phyloP scores from a whole-genome alignment of 2,329 filamentous ascomycete species.

The Plectosphaerella plurivora region DNA sequence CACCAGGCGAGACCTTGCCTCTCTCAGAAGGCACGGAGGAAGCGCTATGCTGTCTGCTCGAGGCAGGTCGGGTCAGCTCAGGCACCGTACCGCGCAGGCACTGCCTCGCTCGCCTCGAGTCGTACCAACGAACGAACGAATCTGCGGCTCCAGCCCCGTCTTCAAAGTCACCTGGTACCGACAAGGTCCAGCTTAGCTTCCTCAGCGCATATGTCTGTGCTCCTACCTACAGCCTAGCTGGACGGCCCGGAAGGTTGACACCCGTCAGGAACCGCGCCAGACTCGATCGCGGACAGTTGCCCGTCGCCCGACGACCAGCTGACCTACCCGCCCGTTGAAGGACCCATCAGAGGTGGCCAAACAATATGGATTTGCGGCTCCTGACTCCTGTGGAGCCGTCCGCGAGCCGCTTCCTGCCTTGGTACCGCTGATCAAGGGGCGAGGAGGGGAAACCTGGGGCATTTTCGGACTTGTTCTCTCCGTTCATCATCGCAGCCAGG shows the following conservation, averaged over 20 bases:
- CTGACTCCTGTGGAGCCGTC: background rate
- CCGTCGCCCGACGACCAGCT: background rate
- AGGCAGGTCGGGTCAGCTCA: background rate
- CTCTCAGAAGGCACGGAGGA: background rate
- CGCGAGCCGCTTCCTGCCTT: background rate
- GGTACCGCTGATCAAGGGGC: background rate
- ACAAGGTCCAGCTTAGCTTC: background rate
- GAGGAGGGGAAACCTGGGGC: background rate
- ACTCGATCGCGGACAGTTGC: background rate
- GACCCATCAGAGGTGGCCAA: background rate
- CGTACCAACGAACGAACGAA: background rate
- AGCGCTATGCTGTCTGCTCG: background rate
- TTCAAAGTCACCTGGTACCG: background rate
- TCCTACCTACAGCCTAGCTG: background rate
- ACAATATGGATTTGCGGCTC: constrained; percentile 2
- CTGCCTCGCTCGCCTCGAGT: background rate
- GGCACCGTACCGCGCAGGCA: background rate
- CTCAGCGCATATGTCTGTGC: background rate
- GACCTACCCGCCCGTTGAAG: background rate
- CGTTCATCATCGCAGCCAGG: background rate
- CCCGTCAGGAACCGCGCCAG: background rate
- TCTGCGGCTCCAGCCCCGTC: background rate
- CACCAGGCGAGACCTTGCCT: too few relatives aligned
- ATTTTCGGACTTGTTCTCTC: background rate
- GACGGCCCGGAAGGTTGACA: background rate